Percentiles rank a stretch among this genome's conserved stretches.
These are phyloP conservation scores for Pleurotus djamor DNA, from an alignment of 768 basidiomycete species.

Conservation along the genomic window DNA sequence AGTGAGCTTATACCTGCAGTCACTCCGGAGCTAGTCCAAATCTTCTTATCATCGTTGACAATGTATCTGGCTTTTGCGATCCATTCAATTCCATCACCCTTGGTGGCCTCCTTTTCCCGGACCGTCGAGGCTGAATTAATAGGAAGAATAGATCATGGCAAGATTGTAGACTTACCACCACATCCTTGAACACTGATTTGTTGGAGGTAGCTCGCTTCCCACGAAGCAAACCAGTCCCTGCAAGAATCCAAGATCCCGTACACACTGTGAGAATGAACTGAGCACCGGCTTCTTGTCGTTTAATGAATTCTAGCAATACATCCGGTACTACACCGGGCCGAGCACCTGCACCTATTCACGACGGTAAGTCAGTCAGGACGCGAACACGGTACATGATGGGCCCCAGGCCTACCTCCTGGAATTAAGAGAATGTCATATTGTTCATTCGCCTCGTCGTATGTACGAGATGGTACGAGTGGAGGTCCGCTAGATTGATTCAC, in stretches of 20 bases:
- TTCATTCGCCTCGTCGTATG: neutral
- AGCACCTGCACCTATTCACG: neutral
- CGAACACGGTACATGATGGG: neutral
- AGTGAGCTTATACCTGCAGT: conserved; percentile 33
- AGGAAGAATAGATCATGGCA: neutral
- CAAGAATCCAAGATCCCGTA: conserved; percentile 22
- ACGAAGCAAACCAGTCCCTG: conserved; percentile 21
- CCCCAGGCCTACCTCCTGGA: neutral
- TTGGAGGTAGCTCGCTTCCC: conserved; percentile 29
- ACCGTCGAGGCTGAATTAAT: too few relatives aligned
- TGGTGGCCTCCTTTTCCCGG: conserved; percentile 16
- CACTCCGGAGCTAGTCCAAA: conserved; percentile 36
- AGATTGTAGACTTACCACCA: conserved; percentile 12
- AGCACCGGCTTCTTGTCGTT: conserved; percentile 12
- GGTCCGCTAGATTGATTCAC: neutral
- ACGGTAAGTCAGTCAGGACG: neutral
- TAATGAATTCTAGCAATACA: conserved; percentile 12
- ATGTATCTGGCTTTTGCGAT: conserved; percentile 35
- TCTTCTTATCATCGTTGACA: conserved; percentile 29
- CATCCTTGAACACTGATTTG: conserved; percentile 19
- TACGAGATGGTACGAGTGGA: neutral
- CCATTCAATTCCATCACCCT: conserved; percentile 25
- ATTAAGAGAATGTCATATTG: neutral
- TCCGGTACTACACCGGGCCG: neutral
- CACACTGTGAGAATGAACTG: conserved; percentile 25